phyloP scores from a whole-genome alignment of 1,284 basidiomycete genomes.

The Cryptococcus sp. region DNA sequence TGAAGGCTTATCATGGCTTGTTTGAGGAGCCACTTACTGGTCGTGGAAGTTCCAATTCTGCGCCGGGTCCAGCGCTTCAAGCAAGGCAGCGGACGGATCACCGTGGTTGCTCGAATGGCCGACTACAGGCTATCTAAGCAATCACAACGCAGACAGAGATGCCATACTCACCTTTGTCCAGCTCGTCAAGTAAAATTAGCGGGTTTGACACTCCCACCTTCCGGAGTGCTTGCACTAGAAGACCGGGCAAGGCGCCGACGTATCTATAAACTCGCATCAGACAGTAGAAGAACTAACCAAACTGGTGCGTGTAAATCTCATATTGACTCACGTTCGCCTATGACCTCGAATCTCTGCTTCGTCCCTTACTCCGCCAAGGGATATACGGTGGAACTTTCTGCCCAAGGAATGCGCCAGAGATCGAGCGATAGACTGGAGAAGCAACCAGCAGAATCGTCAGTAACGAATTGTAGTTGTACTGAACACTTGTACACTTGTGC shows the following conservation, averaged over 20 bases:
- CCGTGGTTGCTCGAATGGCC: constrained; percentile 58
- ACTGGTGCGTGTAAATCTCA: background rate
- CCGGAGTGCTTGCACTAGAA: constrained; percentile 94
- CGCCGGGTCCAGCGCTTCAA: constrained; percentile 97
- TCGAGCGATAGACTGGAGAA: constrained; percentile 38
- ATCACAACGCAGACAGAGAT: constrained; percentile 64
- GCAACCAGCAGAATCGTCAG: constrained; percentile 3
- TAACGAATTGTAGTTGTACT: background rate
- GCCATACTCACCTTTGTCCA: constrained; percentile 75
- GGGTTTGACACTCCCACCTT: constrained; percentile 96
- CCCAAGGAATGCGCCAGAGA: constrained; percentile 46
- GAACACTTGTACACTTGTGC: constrained; percentile 31
- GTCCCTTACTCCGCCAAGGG: constrained; percentile 91
- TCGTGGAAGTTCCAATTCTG: constrained; percentile 95
- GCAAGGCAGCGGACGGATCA: constrained; percentile 87
- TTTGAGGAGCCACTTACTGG: constrained; percentile 62
- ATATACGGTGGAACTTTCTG: constrained; percentile 66
- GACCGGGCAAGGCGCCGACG: constrained; percentile 82
- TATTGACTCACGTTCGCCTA: constrained; percentile 78
- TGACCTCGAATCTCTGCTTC: constrained; percentile 99
- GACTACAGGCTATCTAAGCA: constrained; percentile 55
- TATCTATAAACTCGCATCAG: constrained; percentile 21
- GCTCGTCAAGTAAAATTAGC: constrained; percentile 91
- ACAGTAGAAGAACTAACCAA: too few relatives aligned
- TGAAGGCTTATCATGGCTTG: background rate